phyloP scores from a whole-genome alignment of 2,329 filamentous ascomycete species.

The Geosmithia putterillii region DNA sequence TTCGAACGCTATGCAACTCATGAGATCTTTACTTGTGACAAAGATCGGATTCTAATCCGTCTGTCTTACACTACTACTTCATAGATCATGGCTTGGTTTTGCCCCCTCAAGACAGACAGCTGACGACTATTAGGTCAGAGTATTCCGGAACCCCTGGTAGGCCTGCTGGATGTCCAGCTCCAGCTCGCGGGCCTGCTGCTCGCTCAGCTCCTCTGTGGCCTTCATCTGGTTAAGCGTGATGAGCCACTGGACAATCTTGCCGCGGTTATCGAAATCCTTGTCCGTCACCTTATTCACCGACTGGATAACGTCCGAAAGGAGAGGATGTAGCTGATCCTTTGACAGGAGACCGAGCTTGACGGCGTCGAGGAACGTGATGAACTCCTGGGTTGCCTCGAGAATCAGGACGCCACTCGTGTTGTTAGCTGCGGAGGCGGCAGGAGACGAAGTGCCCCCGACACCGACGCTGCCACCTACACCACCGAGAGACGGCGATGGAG shows the following conservation, averaged over 20 bases:
- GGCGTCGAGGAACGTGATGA: constrained; percentile 95
- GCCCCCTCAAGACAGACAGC: neutral
- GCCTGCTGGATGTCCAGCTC: constrained; percentile 90
- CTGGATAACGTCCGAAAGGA: constrained; percentile 91
- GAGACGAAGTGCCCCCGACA: too few relatives aligned
- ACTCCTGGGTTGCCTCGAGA: constrained; percentile 87
- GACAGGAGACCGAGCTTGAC: constrained; percentile 84
- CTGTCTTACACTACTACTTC: neutral
- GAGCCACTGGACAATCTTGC: constrained; percentile 97
- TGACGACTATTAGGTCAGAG: constrained; percentile 37
- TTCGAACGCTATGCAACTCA: neutral
- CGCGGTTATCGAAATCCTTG: constrained; percentile 85
- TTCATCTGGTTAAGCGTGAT: constrained; percentile 98
- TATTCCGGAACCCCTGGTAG: constrained; percentile 86
- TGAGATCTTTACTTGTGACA: neutral
- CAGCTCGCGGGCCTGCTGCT: constrained; percentile 78
- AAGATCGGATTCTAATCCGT: neutral
- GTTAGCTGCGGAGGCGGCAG: constrained; percentile 16
- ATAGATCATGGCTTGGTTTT: neutral
- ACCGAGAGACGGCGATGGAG: neutral
- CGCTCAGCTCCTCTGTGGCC: constrained; percentile 78
- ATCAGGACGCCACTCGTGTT: constrained; percentile 56
- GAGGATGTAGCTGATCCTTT: constrained; percentile 91
- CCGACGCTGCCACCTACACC: neutral
- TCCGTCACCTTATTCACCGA: constrained; percentile 96